phyloP scores from a whole-genome alignment of 106 monocot genomes.

The Agapanthus africanus region DNA sequence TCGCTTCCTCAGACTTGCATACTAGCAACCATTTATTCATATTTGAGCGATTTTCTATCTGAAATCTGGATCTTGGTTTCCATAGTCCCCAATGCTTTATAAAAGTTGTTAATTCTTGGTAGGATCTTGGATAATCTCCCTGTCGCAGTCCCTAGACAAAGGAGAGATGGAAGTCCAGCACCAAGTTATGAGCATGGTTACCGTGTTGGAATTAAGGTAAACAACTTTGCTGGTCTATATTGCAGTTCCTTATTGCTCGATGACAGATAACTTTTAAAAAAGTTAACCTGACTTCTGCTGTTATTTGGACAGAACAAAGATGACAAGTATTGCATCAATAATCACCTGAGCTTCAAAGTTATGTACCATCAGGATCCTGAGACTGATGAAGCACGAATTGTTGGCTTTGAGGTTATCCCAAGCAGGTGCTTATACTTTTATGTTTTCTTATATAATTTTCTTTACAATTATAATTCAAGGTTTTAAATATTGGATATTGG shows the following conservation, averaged over 20 bases:
- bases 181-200: slow-evolving; percentile 50
- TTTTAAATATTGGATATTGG: too few relatives aligned
- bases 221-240: too few relatives aligned
- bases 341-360: slow-evolving; percentile 36
- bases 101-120: neutral
- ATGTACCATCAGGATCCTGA: slow-evolving; percentile 32
- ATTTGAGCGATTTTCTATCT: neutral
- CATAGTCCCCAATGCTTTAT: neutral
- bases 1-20: neutral
- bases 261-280: too few relatives aligned
- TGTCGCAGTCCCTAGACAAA: slow-evolving; percentile 51
- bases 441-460: too few relatives aligned
- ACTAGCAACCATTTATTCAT: neutral
- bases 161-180: slow-evolving; percentile 38
- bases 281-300: neutral
- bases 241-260: too few relatives aligned
- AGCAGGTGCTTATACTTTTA: slow-evolving; percentile 30
- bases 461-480: too few relatives aligned
- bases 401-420: slow-evolving; percentile 42
- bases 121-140: slow-evolving; percentile 79
- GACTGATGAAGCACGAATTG: slow-evolving; percentile 30
- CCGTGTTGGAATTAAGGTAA: slow-evolving; percentile 25
- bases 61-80: neutral
- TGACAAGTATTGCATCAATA: slow-evolving; percentile 35
- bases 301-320: slow-evolving; percentile 25